phyloP scores from a whole-genome alignment of 805 yeast genomes.

The Metschnikowia hibisci region DNA sequence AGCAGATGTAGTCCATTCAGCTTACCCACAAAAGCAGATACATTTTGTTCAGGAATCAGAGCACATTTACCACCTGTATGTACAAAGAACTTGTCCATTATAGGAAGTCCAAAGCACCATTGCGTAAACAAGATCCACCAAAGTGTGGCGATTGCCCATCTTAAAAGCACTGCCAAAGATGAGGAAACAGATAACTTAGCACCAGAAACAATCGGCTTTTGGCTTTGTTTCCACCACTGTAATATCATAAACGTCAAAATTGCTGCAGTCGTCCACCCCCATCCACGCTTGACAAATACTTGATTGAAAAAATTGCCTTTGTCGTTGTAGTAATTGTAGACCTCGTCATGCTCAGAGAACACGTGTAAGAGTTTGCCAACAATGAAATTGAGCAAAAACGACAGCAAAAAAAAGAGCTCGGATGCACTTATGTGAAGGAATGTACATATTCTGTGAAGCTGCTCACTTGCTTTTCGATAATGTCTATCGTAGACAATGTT shows the following conservation, averaged over 20 bases:
- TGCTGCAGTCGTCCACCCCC: conserved; percentile 75
- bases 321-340: conserved; percentile 49
- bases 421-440: conserved; percentile 15
- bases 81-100: conserved; percentile 83
- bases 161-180: conserved; percentile 14
- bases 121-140: conserved; percentile 91
- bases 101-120: conserved; percentile 78
- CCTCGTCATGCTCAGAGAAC: conserved; percentile 43
- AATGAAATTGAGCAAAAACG: conserved; percentile 40
- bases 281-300: conserved; percentile 80
- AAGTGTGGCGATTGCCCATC: conserved; percentile 54
- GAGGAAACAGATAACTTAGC: conserved; percentile 15
- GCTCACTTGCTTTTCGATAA: not conserved
- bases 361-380: conserved; percentile 50
- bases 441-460: not conserved
- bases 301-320: conserved; percentile 71
- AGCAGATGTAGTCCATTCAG: conserved; percentile 4
- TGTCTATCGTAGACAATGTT: conserved; percentile 1
- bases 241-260: conserved; percentile 26
- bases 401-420: conserved; percentile 28
- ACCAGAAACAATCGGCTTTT: not conserved
- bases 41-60: conserved; percentile 13
- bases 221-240: conserved; percentile 6
- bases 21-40: conserved; percentile 5
- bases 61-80: conserved; percentile 80